Evolutionary conservation across 495 filamentous ascomycete genomes (phyloP).

Genomic region (Neurospora hispaniola): DNA sequence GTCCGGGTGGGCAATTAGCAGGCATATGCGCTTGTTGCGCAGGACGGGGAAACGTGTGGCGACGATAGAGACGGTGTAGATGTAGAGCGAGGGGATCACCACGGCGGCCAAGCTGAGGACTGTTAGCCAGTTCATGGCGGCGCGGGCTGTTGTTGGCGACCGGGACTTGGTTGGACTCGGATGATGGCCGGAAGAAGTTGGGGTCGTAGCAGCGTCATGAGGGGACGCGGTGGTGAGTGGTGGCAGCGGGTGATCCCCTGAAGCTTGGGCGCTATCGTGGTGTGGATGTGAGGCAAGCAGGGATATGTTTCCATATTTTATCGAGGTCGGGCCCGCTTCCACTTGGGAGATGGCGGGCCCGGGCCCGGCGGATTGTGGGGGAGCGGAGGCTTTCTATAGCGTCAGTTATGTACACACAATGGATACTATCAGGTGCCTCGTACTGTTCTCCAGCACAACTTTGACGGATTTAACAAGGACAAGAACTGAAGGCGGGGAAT

Average conservation of each 20-base stretch:
- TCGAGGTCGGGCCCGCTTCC: not conserved
- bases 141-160: not conserved
- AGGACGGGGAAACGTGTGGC: conserved; percentile 55
- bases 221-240: too few relatives aligned
- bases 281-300: not conserved
- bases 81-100: conserved; percentile 49
- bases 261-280: not conserved
- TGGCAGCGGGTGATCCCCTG: not conserved
- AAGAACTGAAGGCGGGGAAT: too few relatives aligned
- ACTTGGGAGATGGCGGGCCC: not conserved
- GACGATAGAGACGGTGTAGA: conserved; percentile 47
- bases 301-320: not conserved
- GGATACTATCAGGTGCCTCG: too few relatives aligned
- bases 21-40: conserved; percentile 67
- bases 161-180: not conserved
- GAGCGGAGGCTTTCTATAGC: not conserved
- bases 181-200: not conserved
- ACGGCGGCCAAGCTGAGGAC: conserved; percentile 38
- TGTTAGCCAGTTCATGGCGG: conserved; percentile 19
- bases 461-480: too few relatives aligned
- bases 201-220: not conserved
- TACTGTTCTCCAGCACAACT: too few relatives aligned
- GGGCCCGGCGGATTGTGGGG: not conserved
- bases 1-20: conserved; percentile 94
- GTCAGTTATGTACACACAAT: too few relatives aligned